These are phyloP conservation scores for Arabidopsis lyrata DNA, from an alignment of 441 rosid species.

Conservation along the genomic window DNA sequence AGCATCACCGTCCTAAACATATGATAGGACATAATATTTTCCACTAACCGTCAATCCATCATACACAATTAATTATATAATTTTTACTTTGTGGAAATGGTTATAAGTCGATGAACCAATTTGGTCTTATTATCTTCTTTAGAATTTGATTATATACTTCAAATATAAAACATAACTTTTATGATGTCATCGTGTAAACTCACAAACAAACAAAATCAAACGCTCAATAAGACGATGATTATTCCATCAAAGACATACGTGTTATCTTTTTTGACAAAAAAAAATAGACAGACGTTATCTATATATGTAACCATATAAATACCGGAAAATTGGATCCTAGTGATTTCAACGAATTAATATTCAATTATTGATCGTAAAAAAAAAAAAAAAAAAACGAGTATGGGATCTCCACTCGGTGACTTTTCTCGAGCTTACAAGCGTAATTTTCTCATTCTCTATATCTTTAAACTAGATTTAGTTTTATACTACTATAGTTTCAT, in stretches of 20 bases:
- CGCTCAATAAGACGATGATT: background rate
- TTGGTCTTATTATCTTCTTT: too few relatives aligned
- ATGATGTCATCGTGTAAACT: background rate
- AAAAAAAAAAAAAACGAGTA: background rate
- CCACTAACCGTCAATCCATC: too few relatives aligned
- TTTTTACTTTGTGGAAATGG: too few relatives aligned
- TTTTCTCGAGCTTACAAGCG: constrained; percentile 10
- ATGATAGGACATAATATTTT: too few relatives aligned
- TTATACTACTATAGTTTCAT: constrained; percentile 17
- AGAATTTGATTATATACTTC: background rate
- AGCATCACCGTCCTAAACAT: too few relatives aligned
- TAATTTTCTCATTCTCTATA: constrained; percentile 1
- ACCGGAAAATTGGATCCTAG: background rate
- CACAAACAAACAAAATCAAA: background rate
- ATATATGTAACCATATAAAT: background rate
- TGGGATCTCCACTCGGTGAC: background rate
- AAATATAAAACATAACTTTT: too few relatives aligned
- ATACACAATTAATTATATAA: too few relatives aligned
- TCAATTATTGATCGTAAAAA: background rate
- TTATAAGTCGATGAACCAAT: too few relatives aligned
- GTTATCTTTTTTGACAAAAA: too few relatives aligned
- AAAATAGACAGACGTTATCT: background rate
- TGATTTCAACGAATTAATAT: background rate
- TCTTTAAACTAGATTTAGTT: background rate
- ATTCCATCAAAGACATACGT: background rate